Evolutionary conservation across 169 alveolate genomes (phyloP), one percentile per base, ranked within the genome.

Genomic region (Plasmodium coatneyi): DNA sequence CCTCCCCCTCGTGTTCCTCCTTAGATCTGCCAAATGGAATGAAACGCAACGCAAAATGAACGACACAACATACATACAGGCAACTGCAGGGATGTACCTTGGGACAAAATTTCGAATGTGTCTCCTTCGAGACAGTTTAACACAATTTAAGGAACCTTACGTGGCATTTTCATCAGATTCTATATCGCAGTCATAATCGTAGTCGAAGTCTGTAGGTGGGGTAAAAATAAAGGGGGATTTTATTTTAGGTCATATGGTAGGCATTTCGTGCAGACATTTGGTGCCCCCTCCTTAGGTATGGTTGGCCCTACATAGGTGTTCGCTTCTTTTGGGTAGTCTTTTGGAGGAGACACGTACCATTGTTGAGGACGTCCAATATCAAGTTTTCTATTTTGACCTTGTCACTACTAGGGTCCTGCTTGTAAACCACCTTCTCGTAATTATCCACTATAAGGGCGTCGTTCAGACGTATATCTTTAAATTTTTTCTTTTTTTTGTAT

Each of bases 341-440:
- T 39, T 34, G 22, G 60, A 66, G 16, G 74, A 36, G 22, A 22
- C 6, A 71, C 83, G n/a, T 84, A 84, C 93, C 80, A 34, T 76
- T 84, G 66, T 84, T 84, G 41, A 84, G 70, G 56, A 72, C 79
- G 28, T 84, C 93, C 80, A 84, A 41, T 71, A 84, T 84, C 79
- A 84, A 84, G 32, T 84, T 84, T 34, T 84, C 93, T 25, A 46
- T 84, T 54, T 74, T 84, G 22, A 56, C 43, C 80, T 84, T 43
- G 80, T 84, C 93, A 49, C 93, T 84, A 32, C 49, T 49, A 84
- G 70, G 71, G 72, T 83, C 92, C 34, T 84, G 25, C 80, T 84
- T 84, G 43, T 72, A 84, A 74, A 32, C 80, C 22, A n/a, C 28
- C 39, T 74, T 84, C 80, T 84, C 93, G 66, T 60, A 84, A 49